Conservation (phyloP, 2,329 filamentous ascomycete genomes). For the Cercospora zeina region DNA sequence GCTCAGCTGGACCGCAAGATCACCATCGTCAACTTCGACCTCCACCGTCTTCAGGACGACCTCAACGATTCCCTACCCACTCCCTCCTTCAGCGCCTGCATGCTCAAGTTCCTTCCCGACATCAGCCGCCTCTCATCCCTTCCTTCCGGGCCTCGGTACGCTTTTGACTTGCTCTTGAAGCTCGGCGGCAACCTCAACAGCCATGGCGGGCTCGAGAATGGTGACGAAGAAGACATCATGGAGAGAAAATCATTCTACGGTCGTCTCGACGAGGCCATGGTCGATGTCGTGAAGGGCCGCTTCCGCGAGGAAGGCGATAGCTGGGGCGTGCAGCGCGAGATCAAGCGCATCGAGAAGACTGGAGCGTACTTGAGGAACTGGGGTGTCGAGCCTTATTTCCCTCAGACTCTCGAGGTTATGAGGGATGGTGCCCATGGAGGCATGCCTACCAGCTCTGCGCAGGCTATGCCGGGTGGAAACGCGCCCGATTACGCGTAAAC, state of each 20-base stretch:
- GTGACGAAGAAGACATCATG: constrained; percentile 50
- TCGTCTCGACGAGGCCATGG: constrained; percentile 53
- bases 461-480: constrained; percentile 13
- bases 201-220: constrained; percentile 54
- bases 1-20: constrained; percentile 60
- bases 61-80: constrained; percentile 57
- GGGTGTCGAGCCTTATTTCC: constrained; percentile 57
- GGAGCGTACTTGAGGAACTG: constrained; percentile 54
- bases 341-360: constrained; percentile 59
- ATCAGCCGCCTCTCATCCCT: constrained; percentile 54
- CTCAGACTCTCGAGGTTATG: constrained; percentile 54
- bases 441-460: background rate
- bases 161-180: constrained; percentile 57
- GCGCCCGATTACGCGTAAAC: constrained; percentile 18
- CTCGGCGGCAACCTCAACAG: constrained; percentile 58
- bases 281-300: constrained; percentile 53
- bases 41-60: constrained; percentile 57
- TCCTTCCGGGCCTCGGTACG: constrained; percentile 51
- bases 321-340: constrained; percentile 54
- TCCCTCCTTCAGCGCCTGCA: constrained; percentile 55
- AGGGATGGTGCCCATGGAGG: constrained; percentile 34
- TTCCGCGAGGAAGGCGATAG: constrained; percentile 53
- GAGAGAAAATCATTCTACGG: constrained; percentile 54
- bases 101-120: constrained; percentile 57
- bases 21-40: constrained; percentile 59